These are phyloP conservation scores for Udeniomyces megalosporus DNA, from an alignment of 768 basidiomycete species.

Conservation along the genomic window DNA sequence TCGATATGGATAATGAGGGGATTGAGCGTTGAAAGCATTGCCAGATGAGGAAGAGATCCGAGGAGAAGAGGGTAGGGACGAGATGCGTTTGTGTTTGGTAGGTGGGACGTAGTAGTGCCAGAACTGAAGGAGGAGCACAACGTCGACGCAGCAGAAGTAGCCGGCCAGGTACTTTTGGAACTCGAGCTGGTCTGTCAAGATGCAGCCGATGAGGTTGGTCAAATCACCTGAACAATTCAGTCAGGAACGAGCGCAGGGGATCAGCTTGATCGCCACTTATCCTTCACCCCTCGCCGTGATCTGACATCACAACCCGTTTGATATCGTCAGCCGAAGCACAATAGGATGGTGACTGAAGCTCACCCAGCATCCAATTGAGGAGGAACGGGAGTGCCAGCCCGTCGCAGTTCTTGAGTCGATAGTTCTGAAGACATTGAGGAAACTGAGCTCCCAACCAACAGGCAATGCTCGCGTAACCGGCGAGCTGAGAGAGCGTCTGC, in stretches of 20 bases:
- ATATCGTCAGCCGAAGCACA: no score
- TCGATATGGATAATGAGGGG: neutral
- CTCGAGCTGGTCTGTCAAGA: conserved; percentile 81
- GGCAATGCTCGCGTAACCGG: conserved; percentile 54
- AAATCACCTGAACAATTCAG: conserved; percentile 65
- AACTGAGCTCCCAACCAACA: conserved; percentile 80
- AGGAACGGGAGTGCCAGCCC: conserved; percentile 87
- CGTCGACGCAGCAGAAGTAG: conserved; percentile 78
- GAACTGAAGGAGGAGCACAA: conserved; percentile 39
- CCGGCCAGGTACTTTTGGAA: conserved; percentile 90
- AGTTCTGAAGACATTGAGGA: conserved; percentile 43
- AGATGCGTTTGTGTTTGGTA: neutral
- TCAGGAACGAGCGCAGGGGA: neutral
- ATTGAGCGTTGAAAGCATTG: neutral
- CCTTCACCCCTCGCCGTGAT: no score
- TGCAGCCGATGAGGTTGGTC: conserved; percentile 72
- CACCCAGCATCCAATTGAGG: conserved; percentile 80
- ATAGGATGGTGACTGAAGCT: conserved; percentile 21
- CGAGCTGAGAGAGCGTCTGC: conserved; percentile 9
- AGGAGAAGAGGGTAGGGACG: neutral
- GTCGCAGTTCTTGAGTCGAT: conserved; percentile 54
- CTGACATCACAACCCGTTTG: no score
- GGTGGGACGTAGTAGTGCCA: neutral
- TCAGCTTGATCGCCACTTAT: no score
- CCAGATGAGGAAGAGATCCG: neutral